A percentile compares a stretch with the other conserved stretches of the same genome.
These are phyloP conservation scores for Mycothermus thermophilus DNA, from an alignment of 495 filamentous ascomycete species.

Conservation along the genomic window DNA sequence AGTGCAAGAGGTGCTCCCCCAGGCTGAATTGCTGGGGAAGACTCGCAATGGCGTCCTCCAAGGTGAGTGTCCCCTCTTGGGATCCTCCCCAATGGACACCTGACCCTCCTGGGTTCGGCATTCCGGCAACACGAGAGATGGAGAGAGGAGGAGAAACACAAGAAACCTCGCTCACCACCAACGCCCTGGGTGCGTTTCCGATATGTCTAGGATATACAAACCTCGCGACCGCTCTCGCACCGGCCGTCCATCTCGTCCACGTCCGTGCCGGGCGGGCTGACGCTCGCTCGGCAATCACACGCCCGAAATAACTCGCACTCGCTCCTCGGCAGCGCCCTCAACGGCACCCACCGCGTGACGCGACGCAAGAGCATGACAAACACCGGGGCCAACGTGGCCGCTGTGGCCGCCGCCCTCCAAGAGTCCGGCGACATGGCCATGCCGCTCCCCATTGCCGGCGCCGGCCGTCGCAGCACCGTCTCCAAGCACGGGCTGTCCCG, in stretches of 20 bases:
- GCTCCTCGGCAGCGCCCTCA: constrained; percentile 52
- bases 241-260: constrained; percentile 33
- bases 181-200: too few relatives aligned
- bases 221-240: constrained; percentile 36
- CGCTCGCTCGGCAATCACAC: constrained; percentile 37
- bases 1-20: constrained; percentile 10
- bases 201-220: constrained; percentile 36
- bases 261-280: constrained; percentile 24
- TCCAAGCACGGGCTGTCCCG: constrained; percentile 32
- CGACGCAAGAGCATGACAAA: constrained; percentile 87
- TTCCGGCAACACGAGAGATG: too few relatives aligned
- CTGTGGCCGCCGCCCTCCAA: constrained; percentile 56
- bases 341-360: constrained; percentile 69
- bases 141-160: too few relatives aligned
- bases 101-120: too few relatives aligned
- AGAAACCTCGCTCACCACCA: too few relatives aligned
- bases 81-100: too few relatives aligned
- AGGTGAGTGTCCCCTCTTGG: constrained; percentile 34
- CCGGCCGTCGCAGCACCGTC: constrained; percentile 37
- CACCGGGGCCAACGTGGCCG: constrained; percentile 54
- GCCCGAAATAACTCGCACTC: constrained; percentile 74
- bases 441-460: constrained; percentile 35
- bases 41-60: constrained; percentile 40
- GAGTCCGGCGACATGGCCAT: constrained; percentile 42
- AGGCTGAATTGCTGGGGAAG: constrained; percentile 9